A percentile compares a stretch with the other conserved stretches of the same genome.
phyloP scores from a whole-genome alignment of 768 basidiomycete genomes.

The Botryobasidium botryosum region DNA sequence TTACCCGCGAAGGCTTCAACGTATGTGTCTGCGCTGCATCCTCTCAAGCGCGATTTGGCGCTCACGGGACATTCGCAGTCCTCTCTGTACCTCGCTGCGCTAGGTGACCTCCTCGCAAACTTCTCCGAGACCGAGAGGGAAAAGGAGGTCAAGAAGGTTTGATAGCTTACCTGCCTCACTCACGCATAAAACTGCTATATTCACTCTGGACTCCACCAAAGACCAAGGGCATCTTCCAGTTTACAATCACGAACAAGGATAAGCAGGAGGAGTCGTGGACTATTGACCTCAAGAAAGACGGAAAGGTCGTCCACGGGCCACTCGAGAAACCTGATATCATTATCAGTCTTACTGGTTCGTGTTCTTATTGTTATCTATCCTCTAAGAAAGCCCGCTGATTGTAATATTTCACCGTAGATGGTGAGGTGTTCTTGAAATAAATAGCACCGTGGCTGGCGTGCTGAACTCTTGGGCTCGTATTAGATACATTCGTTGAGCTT shows the following conservation, averaged over 20 bases:
- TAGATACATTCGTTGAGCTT: slow-evolving; percentile 50
- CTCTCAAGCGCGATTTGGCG: too few relatives aligned
- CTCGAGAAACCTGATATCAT: slow-evolving; percentile 62
- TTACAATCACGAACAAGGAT: slow-evolving; percentile 55
- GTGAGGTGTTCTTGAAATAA: background rate
- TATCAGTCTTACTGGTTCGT: slow-evolving; percentile 40
- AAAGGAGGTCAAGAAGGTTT: too few relatives aligned
- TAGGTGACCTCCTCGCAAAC: too few relatives aligned
- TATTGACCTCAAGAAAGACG: slow-evolving; percentile 81
- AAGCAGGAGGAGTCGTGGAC: slow-evolving; percentile 71
- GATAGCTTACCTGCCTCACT: too few relatives aligned
- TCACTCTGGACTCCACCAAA: slow-evolving; percentile 19
- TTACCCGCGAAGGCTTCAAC: too few relatives aligned
- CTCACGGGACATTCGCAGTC: too few relatives aligned
- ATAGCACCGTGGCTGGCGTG: background rate
- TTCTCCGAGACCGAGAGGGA: too few relatives aligned
- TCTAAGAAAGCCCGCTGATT: background rate
- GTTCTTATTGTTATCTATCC: background rate
- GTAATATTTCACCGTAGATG: background rate
- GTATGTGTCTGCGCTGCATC: too few relatives aligned
- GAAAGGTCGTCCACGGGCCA: slow-evolving; percentile 55
- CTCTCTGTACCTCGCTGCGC: too few relatives aligned
- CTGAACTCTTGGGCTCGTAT: background rate
- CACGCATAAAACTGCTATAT: too few relatives aligned
- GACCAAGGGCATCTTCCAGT: slow-evolving; percentile 81